Conservation (phyloP, 129 eudicot genomes). For the Scalesia atractyloides region DNA sequence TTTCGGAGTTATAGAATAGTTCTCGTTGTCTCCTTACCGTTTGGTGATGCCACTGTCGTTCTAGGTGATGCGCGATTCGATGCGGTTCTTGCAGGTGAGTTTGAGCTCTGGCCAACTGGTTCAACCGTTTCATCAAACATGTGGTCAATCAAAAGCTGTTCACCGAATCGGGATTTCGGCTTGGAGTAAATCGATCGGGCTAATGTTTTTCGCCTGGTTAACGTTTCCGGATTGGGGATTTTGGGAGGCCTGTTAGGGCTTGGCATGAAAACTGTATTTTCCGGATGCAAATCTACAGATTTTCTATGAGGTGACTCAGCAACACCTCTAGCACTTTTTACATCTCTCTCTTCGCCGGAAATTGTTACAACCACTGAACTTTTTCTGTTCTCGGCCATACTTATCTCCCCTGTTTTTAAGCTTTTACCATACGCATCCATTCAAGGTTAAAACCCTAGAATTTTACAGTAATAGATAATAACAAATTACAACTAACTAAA, state of each 20-base stretch:
- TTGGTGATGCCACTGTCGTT: conserved; percentile 31
- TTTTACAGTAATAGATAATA: conserved; percentile 1
- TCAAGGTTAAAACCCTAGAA: conserved; percentile 34
- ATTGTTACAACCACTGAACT: conserved; percentile 47
- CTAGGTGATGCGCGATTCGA: conserved; percentile 52
- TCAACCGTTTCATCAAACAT: conserved; percentile 47
- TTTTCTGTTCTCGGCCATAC: conserved; percentile 58
- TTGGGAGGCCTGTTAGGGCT: conserved; percentile 75
- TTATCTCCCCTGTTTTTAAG: conserved; percentile 53
- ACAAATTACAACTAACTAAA: conserved; percentile 9
- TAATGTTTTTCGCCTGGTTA: conserved; percentile 57
- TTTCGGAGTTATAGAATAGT: conserved; percentile 50
- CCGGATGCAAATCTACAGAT: conserved; percentile 51
- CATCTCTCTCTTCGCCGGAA: conserved; percentile 43
- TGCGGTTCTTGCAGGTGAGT: conserved; percentile 31
- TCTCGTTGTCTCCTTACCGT: conserved; percentile 38
- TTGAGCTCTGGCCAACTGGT: conserved; percentile 33
- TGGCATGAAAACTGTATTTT: conserved; percentile 44
- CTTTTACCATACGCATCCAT: conserved; percentile 62
- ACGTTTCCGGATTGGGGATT: conserved; percentile 57
- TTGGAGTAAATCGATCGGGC: conserved; percentile 53
- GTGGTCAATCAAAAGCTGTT: conserved; percentile 59
- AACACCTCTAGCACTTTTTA: conserved; percentile 29
- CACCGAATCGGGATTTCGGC: conserved; percentile 97
- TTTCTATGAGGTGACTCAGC: conserved; percentile 37